Percentiles rank a stretch among this genome's conserved stretches.
phyloP scores from a whole-genome alignment of 148 eudicot genomes.

The Selenicereus undatus region DNA sequence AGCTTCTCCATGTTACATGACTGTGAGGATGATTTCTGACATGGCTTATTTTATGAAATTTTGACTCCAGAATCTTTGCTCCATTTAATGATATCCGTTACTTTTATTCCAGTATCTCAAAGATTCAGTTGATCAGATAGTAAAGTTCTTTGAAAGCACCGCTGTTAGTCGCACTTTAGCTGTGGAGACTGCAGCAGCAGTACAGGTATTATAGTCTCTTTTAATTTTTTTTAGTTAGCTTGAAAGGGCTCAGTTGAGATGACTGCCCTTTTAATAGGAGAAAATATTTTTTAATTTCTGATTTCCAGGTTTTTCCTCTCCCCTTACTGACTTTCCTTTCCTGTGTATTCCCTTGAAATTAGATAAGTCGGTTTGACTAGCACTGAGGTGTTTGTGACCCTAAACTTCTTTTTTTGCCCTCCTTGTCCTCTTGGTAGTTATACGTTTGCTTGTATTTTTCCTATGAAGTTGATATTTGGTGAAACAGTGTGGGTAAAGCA shows the following conservation, averaged over 20 bases:
- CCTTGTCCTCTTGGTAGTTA: background rate
- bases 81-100: conserved; percentile 19
- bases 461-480: background rate
- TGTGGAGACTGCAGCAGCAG: conserved; percentile 95
- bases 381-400: background rate
- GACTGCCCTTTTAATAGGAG: background rate
- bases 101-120: conserved; percentile 69
- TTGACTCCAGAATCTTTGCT: background rate
- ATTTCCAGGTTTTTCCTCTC: too few relatives aligned
- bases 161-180: conserved; percentile 80
- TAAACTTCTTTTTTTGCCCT: background rate
- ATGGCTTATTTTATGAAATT: conserved; percentile 11
- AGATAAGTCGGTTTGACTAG: background rate
- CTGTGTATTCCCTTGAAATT: background rate
- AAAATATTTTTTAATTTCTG: background rate
- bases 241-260: background rate
- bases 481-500: background rate
- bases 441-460: background rate
- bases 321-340: background rate
- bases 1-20: conserved; percentile 95
- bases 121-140: conserved; percentile 74
- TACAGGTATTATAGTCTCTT: conserved; percentile 55
- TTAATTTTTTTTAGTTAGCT: conserved; percentile 1
- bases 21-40: conserved; percentile 48
- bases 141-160: conserved; percentile 73